Evolutionary conservation across 164 flowering plant genomes (phyloP), one percentile per base, ranked within the genome.

Genomic region (Euptelea pleiosperma): DNA sequence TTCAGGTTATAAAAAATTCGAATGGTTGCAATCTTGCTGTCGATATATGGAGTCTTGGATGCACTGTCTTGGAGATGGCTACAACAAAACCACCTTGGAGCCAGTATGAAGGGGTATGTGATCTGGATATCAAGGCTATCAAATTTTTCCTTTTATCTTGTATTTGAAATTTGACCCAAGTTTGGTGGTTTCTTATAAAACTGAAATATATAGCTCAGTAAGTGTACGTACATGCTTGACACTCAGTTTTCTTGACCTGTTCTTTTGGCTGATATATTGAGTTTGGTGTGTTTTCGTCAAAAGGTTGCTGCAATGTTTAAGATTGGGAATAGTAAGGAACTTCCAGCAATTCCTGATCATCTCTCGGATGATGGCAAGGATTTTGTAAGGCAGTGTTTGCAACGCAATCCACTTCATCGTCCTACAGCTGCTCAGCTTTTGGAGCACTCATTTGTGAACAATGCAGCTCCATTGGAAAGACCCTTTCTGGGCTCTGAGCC

Each of bases 21-120:
- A 83, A 52, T 73, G 97, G 97, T 34, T 76, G 78, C 74, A 82
- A 81, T 69, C 84, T 85, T 57, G 85, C 94, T 56, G 95, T 89
- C 36, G 97, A 89, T 69, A 78, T 89, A 46, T 89, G 97, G 97
- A 89, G 97, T 64, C 87, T 90, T 58, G 97, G 97, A 35, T 90
- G 95, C 77, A 90, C 97, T 47, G 92, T 90, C 49, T 55, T 90
- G 70, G 97, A 90, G 70, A 90, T 90, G 97, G 87, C 92, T 30
- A 85, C 95, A 46, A 78, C 95, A 58, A 87, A 90, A 67, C 97
- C 97, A 55, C 97, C 97, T 55, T 90, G 92, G 92, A 83, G 82
- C 65, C 88, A 87, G 59, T 90, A 63, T 77, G 87, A 87, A 77
- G 91, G 87, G 84, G 95, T 87, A 33, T 68, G 91, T 77, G 12